phyloP scores from a whole-genome alignment of 306 rosid species.

The Inga leiocalycina region DNA sequence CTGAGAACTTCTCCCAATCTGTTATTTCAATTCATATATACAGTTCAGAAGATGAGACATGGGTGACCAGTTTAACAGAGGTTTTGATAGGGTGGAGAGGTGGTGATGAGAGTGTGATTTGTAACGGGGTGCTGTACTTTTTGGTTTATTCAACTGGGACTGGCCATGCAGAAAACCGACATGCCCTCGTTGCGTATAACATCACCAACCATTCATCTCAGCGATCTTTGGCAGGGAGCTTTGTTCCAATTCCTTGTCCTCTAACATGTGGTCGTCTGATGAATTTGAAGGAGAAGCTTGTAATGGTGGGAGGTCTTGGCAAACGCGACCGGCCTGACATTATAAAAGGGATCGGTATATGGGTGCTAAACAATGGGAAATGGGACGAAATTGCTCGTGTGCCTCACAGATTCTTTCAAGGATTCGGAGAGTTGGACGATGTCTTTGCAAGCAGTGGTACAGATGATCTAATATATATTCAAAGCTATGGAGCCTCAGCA shows the following conservation, averaged over 20 bases:
- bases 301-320: slow-evolving; percentile 98
- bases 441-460: slow-evolving; percentile 91
- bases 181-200: slow-evolving; percentile 67
- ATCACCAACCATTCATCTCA: slow-evolving; percentile 51
- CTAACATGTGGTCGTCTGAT: slow-evolving; percentile 93
- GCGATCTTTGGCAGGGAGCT: slow-evolving; percentile 58
- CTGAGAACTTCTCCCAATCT: slow-evolving; percentile 74
- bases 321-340: slow-evolving; percentile 79
- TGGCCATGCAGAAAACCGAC: slow-evolving; percentile 61
- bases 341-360: slow-evolving; percentile 93
- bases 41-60: slow-evolving; percentile 56
- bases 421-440: slow-evolving; percentile 95
- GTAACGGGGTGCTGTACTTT: slow-evolving; percentile 79
- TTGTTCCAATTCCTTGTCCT: slow-evolving; percentile 79
- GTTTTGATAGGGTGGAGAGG: slow-evolving; percentile 93
- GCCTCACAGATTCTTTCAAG: slow-evolving; percentile 96
- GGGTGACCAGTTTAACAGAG: slow-evolving; percentile 72
- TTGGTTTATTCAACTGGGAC: slow-evolving; percentile 79
- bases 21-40: slow-evolving; percentile 77
- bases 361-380: slow-evolving; percentile 73
- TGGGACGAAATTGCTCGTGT: slow-evolving; percentile 85
- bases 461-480: slow-evolving; percentile 79
- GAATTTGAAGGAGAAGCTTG: slow-evolving; percentile 89
- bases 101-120: slow-evolving; percentile 89
- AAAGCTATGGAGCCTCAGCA: slow-evolving; percentile 93